Evolutionary conservation across 2,329 filamentous ascomycete genomes (phyloP), one percentile per base, ranked within the genome.

Genomic region (Emergomyces pasteurianus): DNA sequence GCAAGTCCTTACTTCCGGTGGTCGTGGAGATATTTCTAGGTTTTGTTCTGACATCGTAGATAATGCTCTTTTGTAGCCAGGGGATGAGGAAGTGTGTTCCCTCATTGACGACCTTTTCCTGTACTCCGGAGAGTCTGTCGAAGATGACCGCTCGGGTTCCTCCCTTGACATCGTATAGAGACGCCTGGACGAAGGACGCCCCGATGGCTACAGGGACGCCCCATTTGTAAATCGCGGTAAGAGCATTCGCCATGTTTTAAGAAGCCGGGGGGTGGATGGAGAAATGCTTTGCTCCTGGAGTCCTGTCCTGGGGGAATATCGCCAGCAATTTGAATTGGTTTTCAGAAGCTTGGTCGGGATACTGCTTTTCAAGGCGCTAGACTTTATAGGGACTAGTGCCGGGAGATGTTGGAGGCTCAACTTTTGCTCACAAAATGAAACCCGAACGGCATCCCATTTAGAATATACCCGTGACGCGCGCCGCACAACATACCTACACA

Each of bases 11-110:
- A 83, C 88, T 92, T 62, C 94, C 94, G 14, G 94, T 99, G 28
- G 94, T 99, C 34, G 94, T 99, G 67, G 89, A 90, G 74, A 99
- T 97, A 76, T 96, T 97, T 73, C 94, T 85, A 64, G 94, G 94
- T 83, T 95, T 95, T 61, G 95, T 99, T 65, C 94, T 87, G 67
- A 99, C 94, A 79, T 99, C 94, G 75, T 95, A 99, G 74, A 95
- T 82, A 78, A 99, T 91, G 69, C 88, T 89, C 77, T 86, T 88
- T 78, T 99, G 94, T 74, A 99, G 79, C 94, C 94, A 99, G 8
- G 94, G 94, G 43, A 99, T 77, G 60, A 99, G 80, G 76, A 99
- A 96, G 76, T 99, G 94, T 60, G 94, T 99, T 72, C 94, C 94
- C 79, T 99, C 94, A 76, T 91, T 96, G 70, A 94, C 80, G 61